Percentiles rank a stretch among this genome's conserved stretches.
Conservation (phyloP, 2,329 filamentous ascomycete genomes). For the Leptographium lundbergii region DNA sequence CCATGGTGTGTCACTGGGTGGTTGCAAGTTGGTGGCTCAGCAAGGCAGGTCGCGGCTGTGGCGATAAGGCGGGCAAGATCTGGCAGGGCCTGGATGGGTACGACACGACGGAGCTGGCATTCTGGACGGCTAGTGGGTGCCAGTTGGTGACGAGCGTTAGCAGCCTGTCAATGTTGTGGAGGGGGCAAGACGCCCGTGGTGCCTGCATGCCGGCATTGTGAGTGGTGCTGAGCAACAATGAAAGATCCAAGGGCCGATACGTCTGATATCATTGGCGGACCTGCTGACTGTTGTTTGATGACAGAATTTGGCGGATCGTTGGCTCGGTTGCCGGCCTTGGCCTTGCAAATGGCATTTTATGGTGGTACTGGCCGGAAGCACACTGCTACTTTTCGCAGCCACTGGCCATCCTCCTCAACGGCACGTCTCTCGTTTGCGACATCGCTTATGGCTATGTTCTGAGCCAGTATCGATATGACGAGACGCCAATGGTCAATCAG, state of each 20-base stretch:
- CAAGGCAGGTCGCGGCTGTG: slow-evolving; percentile 21
- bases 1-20: slow-evolving; percentile 25
- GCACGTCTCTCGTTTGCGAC: slow-evolving; percentile 27
- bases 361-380: slow-evolving; percentile 38
- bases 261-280: too few species aligned
- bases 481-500: background rate
- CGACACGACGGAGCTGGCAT: slow-evolving; percentile 37
- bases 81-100: slow-evolving; percentile 25
- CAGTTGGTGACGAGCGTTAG: slow-evolving; percentile 28
- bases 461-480: background rate
- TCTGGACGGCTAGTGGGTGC: slow-evolving; percentile 31
- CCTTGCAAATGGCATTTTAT: slow-evolving; percentile 25
- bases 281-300: background rate
- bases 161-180: slow-evolving; percentile 29
- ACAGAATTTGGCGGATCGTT: slow-evolving; percentile 29
- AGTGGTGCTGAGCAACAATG: slow-evolving; percentile 3
- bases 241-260: background rate
- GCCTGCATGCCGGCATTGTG: slow-evolving; percentile 35
- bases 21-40: slow-evolving; percentile 36
- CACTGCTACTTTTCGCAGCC: slow-evolving; percentile 33
- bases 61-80: slow-evolving; percentile 32
- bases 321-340: slow-evolving; percentile 30
- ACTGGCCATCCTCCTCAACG: slow-evolving; percentile 28
- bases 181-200: slow-evolving; percentile 34
- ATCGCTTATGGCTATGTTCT: slow-evolving; percentile 20